Conservation (phyloP, 352 stramenopile genomes). For the Paralagenidium karlingii region DNA sequence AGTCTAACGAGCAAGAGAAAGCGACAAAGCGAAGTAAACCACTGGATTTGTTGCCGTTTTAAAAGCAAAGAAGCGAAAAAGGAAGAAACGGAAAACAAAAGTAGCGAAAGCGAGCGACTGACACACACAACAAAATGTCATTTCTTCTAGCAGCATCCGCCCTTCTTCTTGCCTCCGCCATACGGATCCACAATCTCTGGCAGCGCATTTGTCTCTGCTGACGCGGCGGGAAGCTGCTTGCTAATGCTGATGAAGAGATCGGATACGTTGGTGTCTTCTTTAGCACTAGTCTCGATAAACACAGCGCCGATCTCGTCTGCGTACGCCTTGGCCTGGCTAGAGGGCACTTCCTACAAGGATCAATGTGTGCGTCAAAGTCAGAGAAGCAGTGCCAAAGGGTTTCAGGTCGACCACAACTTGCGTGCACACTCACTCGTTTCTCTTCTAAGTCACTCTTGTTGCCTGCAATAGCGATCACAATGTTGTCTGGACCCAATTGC, state of each 20-base stretch:
- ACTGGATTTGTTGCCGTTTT: no score
- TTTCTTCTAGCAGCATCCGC: constrained; percentile 72
- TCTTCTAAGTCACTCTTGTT: constrained; percentile 91
- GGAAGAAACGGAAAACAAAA: no score
- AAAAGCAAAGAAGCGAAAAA: no score
- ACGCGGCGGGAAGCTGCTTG: constrained; percentile 56
- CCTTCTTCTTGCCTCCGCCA: constrained; percentile 73
- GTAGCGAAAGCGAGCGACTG: no score
- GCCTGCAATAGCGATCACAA: constrained; percentile 92
- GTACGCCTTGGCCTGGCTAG: constrained; percentile 77
- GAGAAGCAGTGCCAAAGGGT: background rate
- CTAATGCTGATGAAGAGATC: constrained; percentile 89
- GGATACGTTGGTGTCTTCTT: constrained; percentile 89
- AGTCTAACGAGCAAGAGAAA: no score
- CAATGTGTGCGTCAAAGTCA: no score
- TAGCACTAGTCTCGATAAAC: constrained; percentile 91
- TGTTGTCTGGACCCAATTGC: constrained; percentile 85
- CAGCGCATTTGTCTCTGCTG: constrained; percentile 65
- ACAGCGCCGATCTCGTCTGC: constrained; percentile 88
- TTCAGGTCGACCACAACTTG: no score
- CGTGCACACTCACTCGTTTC: constrained; percentile 34
- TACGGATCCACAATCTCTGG: constrained; percentile 81
- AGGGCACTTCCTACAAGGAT: constrained; percentile 64
- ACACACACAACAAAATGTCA: no score
- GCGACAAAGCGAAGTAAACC: no score